Conservation (phyloP, 2,329 filamentous ascomycete species). For the Saccharata proteae region DNA sequence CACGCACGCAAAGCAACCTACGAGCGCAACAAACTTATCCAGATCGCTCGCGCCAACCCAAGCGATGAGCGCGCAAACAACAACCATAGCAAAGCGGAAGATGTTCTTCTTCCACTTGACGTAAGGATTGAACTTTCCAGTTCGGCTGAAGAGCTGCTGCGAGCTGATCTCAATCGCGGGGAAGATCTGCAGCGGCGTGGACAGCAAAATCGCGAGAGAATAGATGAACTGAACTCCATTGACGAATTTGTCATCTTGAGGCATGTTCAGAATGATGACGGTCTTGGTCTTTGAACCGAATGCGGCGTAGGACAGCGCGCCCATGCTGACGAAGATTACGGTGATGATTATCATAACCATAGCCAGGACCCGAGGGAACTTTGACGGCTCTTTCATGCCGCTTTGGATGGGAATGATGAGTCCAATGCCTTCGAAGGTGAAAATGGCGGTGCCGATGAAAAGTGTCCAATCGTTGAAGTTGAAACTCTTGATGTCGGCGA, state of each 20-base stretch:
- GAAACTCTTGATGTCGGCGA: slow-evolving; percentile 81
- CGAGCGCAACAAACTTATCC: slow-evolving; percentile 93
- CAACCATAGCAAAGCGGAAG: slow-evolving; percentile 87
- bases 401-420: slow-evolving; percentile 97
- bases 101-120: slow-evolving; percentile 99
- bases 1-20: slow-evolving; percentile 96
- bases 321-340: slow-evolving; percentile 72
- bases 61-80: slow-evolving; percentile 73
- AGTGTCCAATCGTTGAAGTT: slow-evolving; percentile 89
- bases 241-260: slow-evolving; percentile 89
- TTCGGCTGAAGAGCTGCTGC: slow-evolving; percentile 84
- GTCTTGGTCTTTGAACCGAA: slow-evolving; percentile 94
- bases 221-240: slow-evolving; percentile 95
- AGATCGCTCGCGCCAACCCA: slow-evolving; percentile 88
- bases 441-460: slow-evolving; percentile 97
- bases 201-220: slow-evolving; percentile 91
- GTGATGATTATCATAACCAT: slow-evolving; percentile 94
- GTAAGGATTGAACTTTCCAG: slow-evolving; percentile 93
- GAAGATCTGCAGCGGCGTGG: slow-evolving; percentile 92
- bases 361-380: slow-evolving; percentile 81
- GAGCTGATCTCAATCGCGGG: slow-evolving; percentile 94
- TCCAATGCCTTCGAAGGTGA: slow-evolving; percentile 96
- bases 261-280: slow-evolving; percentile 89
- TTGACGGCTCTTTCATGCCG: slow-evolving; percentile 81
- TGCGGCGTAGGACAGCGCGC: slow-evolving; percentile 87